Evolutionary conservation across 495 filamentous ascomycete genomes (phyloP), one percentile per base, ranked within the genome.

Genomic region (Chaetomidium leptoderma): DNA sequence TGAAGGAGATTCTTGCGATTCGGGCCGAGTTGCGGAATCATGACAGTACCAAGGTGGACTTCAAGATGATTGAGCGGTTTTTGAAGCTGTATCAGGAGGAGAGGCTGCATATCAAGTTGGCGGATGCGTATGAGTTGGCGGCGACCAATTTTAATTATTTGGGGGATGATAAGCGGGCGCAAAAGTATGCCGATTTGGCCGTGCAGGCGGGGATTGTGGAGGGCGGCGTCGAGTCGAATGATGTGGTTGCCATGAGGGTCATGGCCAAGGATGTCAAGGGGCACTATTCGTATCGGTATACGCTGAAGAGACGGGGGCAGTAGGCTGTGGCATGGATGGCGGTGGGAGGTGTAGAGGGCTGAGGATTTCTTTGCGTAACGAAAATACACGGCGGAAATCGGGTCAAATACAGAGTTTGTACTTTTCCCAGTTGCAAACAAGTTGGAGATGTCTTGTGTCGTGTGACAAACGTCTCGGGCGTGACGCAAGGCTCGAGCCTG

Each of bases 111-210:
- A 52, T 45, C 2, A 59, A 58, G 43, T 36, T 72, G n/a, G 57
- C 65, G 5, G 70, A 70, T 32, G 62, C 66, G 7, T 73, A 73
- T 51, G 67, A 70, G 57, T 44, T 71, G 35, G 72, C 71, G 8
- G 72, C 72, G 44, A 43, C 68, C n/a, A 75, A 75, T 52, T 75
- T 72, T 51, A 73, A 73, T n/a, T 64, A 68, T 16, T 36, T 70
- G 0, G 69, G 69, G 7, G 49, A 66, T 6, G 61, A 62, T 17
- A 62, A 55, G 43, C 45, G 56, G 51, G 67, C 69, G 0, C 59
- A 61, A 40, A 63, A 64, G 57, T 64, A 66, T 40, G 69, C 67
- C 16, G 53, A 63, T 7, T 29, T 62, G 47, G 65, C 69, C 16
- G 53, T 68, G 32, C 64, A 71, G 32, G 67, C 66, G 16, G 63